Base-by-base conservation (phyloP, 2,329 filamentous ascomycete genomes). In the Penicillium rolfsii region DNA sequence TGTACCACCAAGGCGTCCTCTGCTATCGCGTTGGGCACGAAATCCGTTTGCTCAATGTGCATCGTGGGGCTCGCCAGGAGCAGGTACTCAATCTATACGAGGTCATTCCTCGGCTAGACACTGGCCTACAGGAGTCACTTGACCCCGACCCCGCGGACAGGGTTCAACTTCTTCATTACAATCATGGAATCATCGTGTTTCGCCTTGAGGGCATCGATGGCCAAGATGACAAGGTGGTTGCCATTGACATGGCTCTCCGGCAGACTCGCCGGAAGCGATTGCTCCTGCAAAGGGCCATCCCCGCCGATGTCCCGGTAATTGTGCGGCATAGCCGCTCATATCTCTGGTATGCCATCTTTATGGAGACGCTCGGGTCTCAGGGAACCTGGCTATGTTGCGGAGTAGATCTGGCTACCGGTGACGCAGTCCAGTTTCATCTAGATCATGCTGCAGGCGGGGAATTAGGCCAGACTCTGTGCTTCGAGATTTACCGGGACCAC, bases 341-440 rank as follows among this genome's bases (percentile, higher is more conserved):
- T 71, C 79, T 93, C 2, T 89, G 88, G 68, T 89, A 85, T 66
- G 90, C 89, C 4, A 88, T 86, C 0, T 85, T 87, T 71, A 87
- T 84, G 0, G 81, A 82, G 6, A 70, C 78, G 3, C 82, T 87
- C 66, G 85, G 84, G 0, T 81, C 63, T 2, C 54, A 84, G 63
- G 82, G 81, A 35, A 84, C 86, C 70, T 93, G 90, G 90, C 76
- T 82, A 0, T 76, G 92, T 35, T 76, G 80, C 33, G 83, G 84
- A 2, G 84, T 84, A 62, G 72, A 84, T 62, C 73, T 89, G 38
- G 55, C 62, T 8, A 73, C 70, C 0, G 62, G 70, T 2, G 71
- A 71, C n/a, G 82, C 80, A 76, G 70, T 81, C 22, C 6, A 40
- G 4, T 64, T 67, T 30, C 26, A 36, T 2, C 55, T 68, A 6